Evolutionary conservation across 306 rosid species (phyloP).

Genomic region (Mimosa pudica): DNA sequence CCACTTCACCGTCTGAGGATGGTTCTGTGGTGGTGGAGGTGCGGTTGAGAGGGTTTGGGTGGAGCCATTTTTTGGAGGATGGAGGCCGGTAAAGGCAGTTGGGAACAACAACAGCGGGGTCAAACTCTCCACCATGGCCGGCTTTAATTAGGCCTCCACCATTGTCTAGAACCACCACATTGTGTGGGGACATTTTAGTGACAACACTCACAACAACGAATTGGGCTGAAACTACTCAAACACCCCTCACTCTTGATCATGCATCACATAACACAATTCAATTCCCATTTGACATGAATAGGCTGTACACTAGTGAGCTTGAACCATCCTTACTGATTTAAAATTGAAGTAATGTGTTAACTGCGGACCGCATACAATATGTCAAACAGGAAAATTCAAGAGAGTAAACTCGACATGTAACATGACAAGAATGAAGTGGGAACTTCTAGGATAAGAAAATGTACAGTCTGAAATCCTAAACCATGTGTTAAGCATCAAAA

Average conservation of each 20-base stretch:
- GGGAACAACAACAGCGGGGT: conserved; percentile 68
- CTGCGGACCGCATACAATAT: not conserved
- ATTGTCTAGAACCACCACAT: conserved; percentile 82
- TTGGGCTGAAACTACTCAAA: not conserved
- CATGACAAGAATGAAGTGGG: too few species aligned
- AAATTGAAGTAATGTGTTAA: not conserved
- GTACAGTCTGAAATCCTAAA: too few species aligned
- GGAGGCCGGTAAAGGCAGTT: conserved; percentile 76
- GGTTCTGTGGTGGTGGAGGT: conserved; percentile 23
- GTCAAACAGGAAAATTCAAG: not conserved
- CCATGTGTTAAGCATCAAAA: too few species aligned
- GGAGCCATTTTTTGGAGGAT: conserved; percentile 85
- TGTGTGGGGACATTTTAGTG: conserved; percentile 43
- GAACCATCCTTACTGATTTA: not conserved
- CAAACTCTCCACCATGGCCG: conserved; percentile 77
- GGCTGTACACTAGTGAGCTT: not conserved
- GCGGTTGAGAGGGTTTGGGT: conserved; percentile 52
- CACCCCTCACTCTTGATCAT: not conserved
- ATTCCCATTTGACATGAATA: not conserved
- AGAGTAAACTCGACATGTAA: not conserved
- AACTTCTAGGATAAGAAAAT: too few species aligned
- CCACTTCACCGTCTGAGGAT: conserved; percentile 44
- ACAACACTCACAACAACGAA: not conserved
- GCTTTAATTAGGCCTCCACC: conserved; percentile 94
- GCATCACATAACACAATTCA: not conserved